Evolutionary conservation across 2,329 filamentous ascomycete genomes (phyloP).

Genomic region (Beauveria pseudobassiana): DNA sequence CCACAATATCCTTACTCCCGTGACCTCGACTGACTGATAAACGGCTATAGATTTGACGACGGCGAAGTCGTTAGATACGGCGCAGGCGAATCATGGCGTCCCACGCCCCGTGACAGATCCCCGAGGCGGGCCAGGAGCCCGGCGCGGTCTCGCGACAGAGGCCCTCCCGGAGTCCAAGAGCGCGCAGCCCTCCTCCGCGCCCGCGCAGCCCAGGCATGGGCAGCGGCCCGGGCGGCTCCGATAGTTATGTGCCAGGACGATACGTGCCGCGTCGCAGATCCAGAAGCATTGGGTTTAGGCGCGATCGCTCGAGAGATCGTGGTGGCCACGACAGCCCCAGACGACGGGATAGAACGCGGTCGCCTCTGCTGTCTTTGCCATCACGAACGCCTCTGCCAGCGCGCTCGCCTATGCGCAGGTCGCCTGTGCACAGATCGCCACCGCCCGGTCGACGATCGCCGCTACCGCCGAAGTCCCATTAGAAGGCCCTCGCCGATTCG

Average conservation of each 20-base stretch:
- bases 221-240: conserved; percentile 24
- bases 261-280: conserved; percentile 35
- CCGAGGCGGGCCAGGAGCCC: conserved; percentile 26
- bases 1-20: no score
- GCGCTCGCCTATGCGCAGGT: conserved; percentile 23
- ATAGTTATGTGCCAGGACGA: conserved; percentile 39
- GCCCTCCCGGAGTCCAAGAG: conserved; percentile 27
- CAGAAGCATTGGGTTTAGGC: conserved; percentile 32
- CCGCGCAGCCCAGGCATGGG: conserved; percentile 2
- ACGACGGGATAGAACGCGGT: conserved; percentile 29
- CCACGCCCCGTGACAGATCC: conserved; percentile 38
- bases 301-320: conserved; percentile 34
- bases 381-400: not conserved
- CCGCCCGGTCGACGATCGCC: conserved; percentile 11
- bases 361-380: conserved; percentile 18
- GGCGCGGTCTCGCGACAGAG: conserved; percentile 19
- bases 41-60: conserved; percentile 44
- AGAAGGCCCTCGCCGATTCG: conserved; percentile 31
- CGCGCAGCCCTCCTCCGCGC: conserved; percentile 27
- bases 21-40: not conserved
- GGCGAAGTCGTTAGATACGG: conserved; percentile 56
- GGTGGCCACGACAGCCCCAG: conserved; percentile 24
- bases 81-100: conserved; percentile 54
- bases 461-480: conserved; percentile 20
- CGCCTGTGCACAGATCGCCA: conserved; percentile 14